Base-by-base conservation (phyloP, 1,139 yeast genomes). In the Taphrina flavorubra region DNA sequence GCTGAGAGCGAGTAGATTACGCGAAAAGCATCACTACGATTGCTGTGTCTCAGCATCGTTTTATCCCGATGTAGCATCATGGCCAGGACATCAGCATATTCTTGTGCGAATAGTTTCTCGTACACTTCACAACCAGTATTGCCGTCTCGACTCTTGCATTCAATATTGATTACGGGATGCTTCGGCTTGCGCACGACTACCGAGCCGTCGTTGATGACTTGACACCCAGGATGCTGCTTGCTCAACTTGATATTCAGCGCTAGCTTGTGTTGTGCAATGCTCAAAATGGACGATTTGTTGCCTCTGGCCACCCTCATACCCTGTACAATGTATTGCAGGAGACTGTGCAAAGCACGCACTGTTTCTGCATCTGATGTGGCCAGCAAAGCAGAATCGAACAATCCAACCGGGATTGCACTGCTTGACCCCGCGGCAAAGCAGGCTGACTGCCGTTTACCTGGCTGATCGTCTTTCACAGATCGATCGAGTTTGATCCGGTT, bases 91-190 rank as follows among this genome's bases (percentile, higher is more conserved):
- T 49, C 36, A 14, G 53, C 53, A 49, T 10, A 49, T 34, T 49
- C 53, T 25, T 49, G 53, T 10, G 53, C 53, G 53, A 49, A 49
- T 7, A 49, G 13, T 34, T 49, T 49, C 31, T 49, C 53, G 36
- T 49, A 49, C 2, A 49, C n/a, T 10, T 49, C 53, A 20, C 36
- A n/a, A n/a, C 53, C 53, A 14, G 53, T 49, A 14, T 14, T 11
- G 53, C 53, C 53, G 7, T 49, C 53, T 49, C 53, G 53, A 49
- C 53, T 49, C 20, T 49, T 49, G 53, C 53, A 49, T 25, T 49
- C 36, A 11, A 49, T 25, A 8, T 25, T 49, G 53, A 49, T 49
- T n/a, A 49, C 36, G 4, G 53, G 53, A 20, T 49, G 7, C 10
- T 25, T 11, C n/a, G 53, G 20, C n/a, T 25, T 20, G 2, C 36